Base-by-base conservation (phyloP, 2,329 filamentous ascomycete species). In the Ceratocystis eucalypticola region DNA sequence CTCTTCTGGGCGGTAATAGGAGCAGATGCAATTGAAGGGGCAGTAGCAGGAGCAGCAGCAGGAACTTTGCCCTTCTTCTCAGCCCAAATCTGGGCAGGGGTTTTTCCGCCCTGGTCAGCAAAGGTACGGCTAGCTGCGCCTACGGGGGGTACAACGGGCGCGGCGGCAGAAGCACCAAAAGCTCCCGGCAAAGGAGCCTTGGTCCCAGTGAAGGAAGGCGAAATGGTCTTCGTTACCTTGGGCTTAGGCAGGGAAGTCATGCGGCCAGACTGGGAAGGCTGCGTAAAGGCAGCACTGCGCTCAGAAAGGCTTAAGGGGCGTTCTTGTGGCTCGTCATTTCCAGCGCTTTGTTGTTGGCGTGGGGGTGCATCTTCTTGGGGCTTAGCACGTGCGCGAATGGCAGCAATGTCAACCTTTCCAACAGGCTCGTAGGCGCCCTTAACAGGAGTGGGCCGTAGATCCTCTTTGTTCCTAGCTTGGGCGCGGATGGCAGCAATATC, bases 371-470 rank as follows among this genome's bases (percentile, higher is more conserved):
- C 72, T 33, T 76, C 74, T 15, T 62, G 62, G 61, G 83, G 83
- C 70, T 84, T 88, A 5, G 91, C 88, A 75, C 85, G 88, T 25
- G 93, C 88, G 70, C 90, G 85, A 73, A 99, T 96, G 25, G 93
- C 92, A 55, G 90, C 90, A 75, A 99, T 97, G 71, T 99, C 94
- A 8, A 99, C 93, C 77, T 96, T 97, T 61, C 94, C 94, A 22
- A 97, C 81, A 1, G 94, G 94, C 75, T 97, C 89, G 73, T 99
- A 99, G 28, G 92, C 84, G 53, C 94, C 94, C 77, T 96, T 97
- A 22, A 97, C 89, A 4, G 85, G 83, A 1, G 88, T 84, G 2
- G 94, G 94, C 66, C 91, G 82, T 70, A 96, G 88, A 72, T 96
- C 91, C 59, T 82, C 82, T 75, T 74, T 80, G 71, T 79, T 86